A percentile compares a stretch with the other conserved stretches of the same genome.
These are phyloP conservation scores for Xylaria polymorpha DNA, from an alignment of 2,329 filamentous ascomycete species.

Conservation along the genomic window DNA sequence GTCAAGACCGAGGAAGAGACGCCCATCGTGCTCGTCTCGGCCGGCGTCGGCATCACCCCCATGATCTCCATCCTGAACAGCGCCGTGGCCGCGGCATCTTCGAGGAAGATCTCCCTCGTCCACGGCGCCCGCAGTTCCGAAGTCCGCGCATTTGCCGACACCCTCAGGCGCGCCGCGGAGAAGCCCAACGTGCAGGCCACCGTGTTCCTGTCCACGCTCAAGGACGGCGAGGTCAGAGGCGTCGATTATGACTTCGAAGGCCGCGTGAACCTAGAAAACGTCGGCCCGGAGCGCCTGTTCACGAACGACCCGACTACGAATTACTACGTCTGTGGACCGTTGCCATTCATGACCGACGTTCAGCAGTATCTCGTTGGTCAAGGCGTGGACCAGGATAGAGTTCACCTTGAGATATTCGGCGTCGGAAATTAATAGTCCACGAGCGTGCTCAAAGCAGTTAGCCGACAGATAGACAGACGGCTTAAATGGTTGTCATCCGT, in stretches of 20 bases:
- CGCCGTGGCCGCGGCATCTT: slow-evolving; percentile 46
- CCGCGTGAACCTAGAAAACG: slow-evolving; percentile 66
- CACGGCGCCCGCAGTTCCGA: slow-evolving; percentile 67
- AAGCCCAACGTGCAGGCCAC: slow-evolving; percentile 61
- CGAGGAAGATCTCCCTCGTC: slow-evolving; percentile 69
- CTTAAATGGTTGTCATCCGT: neutral
- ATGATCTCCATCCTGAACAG: slow-evolving; percentile 73
- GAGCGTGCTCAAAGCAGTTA: neutral
- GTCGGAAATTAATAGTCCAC: slow-evolving; percentile 50
- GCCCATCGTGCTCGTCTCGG: slow-evolving; percentile 74
- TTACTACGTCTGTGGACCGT: slow-evolving; percentile 80
- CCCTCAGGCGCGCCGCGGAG: slow-evolving; percentile 58
- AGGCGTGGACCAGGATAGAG: slow-evolving; percentile 68
- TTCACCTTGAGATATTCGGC: slow-evolving; percentile 76
- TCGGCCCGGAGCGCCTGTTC: slow-evolving; percentile 66
- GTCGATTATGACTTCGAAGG: slow-evolving; percentile 70
- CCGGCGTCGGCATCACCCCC: slow-evolving; percentile 76
- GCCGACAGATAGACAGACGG: neutral
- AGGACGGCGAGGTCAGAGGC: slow-evolving; percentile 58
- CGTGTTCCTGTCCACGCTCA: slow-evolving; percentile 68
- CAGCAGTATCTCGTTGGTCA: slow-evolving; percentile 62
- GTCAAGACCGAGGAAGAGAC: slow-evolving; percentile 61
- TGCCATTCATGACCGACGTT: slow-evolving; percentile 74
- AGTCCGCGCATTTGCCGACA: slow-evolving; percentile 65
- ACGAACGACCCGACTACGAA: slow-evolving; percentile 64